Base-by-base conservation (phyloP, 2,329 filamentous ascomycete genomes). In the Hymenoscyphus albidus region DNA sequence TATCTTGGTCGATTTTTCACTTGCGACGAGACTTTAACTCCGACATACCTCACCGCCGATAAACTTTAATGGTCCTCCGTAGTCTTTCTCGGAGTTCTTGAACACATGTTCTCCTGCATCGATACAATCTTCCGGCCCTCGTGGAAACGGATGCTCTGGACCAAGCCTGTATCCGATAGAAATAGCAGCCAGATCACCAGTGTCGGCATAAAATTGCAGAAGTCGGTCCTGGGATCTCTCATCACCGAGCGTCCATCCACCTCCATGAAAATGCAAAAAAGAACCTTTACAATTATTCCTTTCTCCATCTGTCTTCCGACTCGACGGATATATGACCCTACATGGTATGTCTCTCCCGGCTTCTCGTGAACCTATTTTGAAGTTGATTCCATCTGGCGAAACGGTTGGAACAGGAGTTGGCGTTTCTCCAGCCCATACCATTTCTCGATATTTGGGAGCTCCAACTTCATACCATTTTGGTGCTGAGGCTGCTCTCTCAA, bases 91-190 rank as follows among this genome's bases (percentile, higher is more conserved):
- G 0, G 79, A 78, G 64, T 83, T 77, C 62, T 83, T 79, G 32
- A 83, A 73, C 1, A 87, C 76, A 73, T 82, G 83, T 64, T 83
- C 80, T 0, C 79, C 84, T 3, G 79, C 82, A 70, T 87, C 85
- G 69, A 81, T 80, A 74, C 83, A 85, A 72, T 88, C 85, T 61
- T 87, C 77, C 3, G 80, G 78, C 0, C 78, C 81, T 0, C 78
- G 78, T 0, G 86, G 85, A 71, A 80, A 87, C 0, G 84, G 83
- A 68, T 86, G 65, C 71, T 88, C 85, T 0, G 86, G 86, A 0
- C 85, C 84, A 18, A 85, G 79, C 35, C 85, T 78, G 71, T 88
- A 88, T 0, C 84, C 85, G 6, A 87, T 79, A 0, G 81, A 84
- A 13, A 88, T 73, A 16, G 83, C 80, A 0, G 80, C 80, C 2